Percentiles rank a stretch among this genome's conserved stretches.
Evolutionary conservation across 1,284 basidiomycete species (phyloP).

Genomic region (Cutaneotrichosporon curvatum): DNA sequence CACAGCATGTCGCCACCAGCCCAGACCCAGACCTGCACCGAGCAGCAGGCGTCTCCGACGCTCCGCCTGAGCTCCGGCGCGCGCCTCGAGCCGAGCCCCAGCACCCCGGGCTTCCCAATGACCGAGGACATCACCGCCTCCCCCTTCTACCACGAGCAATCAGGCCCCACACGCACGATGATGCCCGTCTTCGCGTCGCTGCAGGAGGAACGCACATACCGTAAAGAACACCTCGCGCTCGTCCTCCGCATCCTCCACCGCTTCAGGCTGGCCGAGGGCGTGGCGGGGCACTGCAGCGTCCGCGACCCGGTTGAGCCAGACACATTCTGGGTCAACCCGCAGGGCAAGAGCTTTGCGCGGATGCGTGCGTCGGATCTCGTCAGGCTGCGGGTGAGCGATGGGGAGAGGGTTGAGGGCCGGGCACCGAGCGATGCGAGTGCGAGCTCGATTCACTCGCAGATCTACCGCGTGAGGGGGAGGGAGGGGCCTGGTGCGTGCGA

Average conservation of each 20-base stretch:
- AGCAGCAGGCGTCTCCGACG: constrained; percentile 4
- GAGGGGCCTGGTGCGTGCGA: constrained; percentile 28
- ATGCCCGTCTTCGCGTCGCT: constrained; percentile 26
- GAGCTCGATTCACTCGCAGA: constrained; percentile 34
- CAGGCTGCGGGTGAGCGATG: constrained; percentile 24
- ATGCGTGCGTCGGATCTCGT: constrained; percentile 35
- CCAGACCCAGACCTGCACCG: neutral
- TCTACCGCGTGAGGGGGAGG: constrained; percentile 29
- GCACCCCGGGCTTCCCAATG: constrained; percentile 22
- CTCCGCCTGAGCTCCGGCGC: constrained; percentile 12
- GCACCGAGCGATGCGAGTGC: constrained; percentile 34
- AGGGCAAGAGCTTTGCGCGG: constrained; percentile 33
- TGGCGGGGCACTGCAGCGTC: constrained; percentile 37
- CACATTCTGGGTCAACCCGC: constrained; percentile 42
- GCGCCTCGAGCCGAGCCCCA: constrained; percentile 3
- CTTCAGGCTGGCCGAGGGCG: constrained; percentile 31
- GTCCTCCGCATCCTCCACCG: constrained; percentile 36
- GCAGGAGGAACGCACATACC: constrained; percentile 31
- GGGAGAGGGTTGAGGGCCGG: constrained; percentile 29
- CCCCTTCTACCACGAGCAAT: constrained; percentile 29
- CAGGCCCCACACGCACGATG: constrained; percentile 29
- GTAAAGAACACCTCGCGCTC: constrained; percentile 39
- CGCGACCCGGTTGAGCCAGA: constrained; percentile 37
- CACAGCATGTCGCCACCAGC: too few species aligned
- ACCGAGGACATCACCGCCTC: constrained; percentile 26